These are phyloP conservation scores for Ustilago nuda DNA, from an alignment of 1,284 basidiomycete species.

Conservation along the genomic window DNA sequence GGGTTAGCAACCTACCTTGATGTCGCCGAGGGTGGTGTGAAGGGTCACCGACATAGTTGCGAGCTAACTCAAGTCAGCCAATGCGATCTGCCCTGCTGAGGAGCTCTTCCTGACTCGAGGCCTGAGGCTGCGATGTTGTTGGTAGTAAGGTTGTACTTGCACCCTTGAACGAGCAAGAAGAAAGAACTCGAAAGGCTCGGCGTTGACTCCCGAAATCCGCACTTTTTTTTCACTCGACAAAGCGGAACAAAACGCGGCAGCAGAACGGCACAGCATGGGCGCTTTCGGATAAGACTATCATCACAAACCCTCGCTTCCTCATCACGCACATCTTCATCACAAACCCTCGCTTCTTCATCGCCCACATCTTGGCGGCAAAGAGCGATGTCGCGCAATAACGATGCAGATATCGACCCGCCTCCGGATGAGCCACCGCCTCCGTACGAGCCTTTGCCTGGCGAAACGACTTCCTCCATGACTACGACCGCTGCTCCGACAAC, in stretches of 20 bases:
- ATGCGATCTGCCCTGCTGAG: background rate
- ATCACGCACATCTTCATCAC: background rate
- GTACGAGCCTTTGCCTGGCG: constrained; percentile 29
- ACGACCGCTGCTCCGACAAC: background rate
- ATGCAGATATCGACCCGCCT: constrained; percentile 24
- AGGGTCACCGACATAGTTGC: constrained; percentile 85
- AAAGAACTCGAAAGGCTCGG: constrained; percentile 1
- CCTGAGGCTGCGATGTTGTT: background rate
- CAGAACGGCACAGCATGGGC: background rate
- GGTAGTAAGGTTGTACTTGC: background rate
- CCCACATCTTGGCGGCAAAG: background rate
- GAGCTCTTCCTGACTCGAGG: background rate
- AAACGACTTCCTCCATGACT: background rate
- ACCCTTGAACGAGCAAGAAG: constrained; percentile 5
- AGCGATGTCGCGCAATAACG: constrained; percentile 30
- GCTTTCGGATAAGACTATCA: constrained; percentile 10
- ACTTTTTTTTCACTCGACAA: constrained; percentile 3
- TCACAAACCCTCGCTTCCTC: background rate
- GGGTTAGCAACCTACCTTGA: constrained; percentile 77
- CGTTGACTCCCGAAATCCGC: constrained; percentile 23
- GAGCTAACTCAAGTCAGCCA: background rate
- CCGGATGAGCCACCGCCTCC: constrained; percentile 49
- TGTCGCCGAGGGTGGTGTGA: constrained; percentile 90
- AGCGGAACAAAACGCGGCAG: background rate
- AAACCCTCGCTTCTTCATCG: background rate